A percentile compares a stretch with the other conserved stretches of the same genome.
These are phyloP conservation scores for Capillidium heterosporum DNA, from an alignment of 371 early-diverging fungal genomes.

Conservation along the genomic window DNA sequence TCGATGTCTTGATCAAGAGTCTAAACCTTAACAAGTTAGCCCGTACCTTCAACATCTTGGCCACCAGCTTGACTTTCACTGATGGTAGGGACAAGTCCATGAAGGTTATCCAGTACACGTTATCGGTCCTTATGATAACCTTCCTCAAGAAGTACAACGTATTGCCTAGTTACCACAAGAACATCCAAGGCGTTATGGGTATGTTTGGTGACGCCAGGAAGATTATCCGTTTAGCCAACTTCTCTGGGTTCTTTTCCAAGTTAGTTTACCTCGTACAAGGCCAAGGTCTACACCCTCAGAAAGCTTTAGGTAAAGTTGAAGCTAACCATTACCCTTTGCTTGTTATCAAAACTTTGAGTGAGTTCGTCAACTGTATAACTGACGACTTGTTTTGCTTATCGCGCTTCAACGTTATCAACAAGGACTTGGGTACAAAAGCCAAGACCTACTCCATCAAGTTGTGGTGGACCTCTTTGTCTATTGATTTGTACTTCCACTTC, in stretches of 20 bases:
- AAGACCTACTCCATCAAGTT: slow-evolving; percentile 27
- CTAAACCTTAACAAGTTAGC: not conserved
- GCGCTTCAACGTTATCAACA: slow-evolving; percentile 34
- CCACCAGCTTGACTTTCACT: slow-evolving; percentile 20
- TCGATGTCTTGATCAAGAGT: not conserved
- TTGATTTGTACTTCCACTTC: slow-evolving; percentile 22
- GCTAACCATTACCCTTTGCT: not conserved
- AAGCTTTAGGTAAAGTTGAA: not conserved
- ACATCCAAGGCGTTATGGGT: slow-evolving; percentile 29
- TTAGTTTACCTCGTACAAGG: not conserved
- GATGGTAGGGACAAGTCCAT: slow-evolving; percentile 70
- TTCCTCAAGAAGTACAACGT: slow-evolving; percentile 19
- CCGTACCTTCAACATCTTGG: not conserved
- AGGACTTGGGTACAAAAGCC: slow-evolving; percentile 18
- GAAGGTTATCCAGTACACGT: slow-evolving; percentile 52
- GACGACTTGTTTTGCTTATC: slow-evolving; percentile 59
- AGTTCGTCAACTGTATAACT: slow-evolving; percentile 36
- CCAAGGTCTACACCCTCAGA: slow-evolving; percentile 3
- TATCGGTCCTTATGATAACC: slow-evolving; percentile 37
- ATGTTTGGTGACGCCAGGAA: slow-evolving; percentile 54
- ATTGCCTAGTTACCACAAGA: slow-evolving; percentile 15
- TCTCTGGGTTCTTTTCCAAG: slow-evolving; percentile 25
- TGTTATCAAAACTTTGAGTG: slow-evolving; percentile 9
- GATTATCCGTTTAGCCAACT: slow-evolving; percentile 42
- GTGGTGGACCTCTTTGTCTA: slow-evolving; percentile 33